phyloP scores from a whole-genome alignment of 768 basidiomycete species.

The Neoboletus brunneissimus region DNA sequence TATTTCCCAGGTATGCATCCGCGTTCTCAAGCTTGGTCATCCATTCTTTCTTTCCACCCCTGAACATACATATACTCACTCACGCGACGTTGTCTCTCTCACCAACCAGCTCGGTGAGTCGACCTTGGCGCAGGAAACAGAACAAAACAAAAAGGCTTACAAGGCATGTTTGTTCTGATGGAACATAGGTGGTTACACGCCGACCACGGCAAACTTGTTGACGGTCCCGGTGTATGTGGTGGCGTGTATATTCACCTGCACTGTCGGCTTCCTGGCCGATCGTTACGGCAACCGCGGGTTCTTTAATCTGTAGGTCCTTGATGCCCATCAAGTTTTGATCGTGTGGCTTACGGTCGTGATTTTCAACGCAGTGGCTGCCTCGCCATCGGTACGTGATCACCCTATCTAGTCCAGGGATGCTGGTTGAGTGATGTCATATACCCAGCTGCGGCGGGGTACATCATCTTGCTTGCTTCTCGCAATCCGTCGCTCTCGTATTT shows the following conservation, averaged over 20 bases:
- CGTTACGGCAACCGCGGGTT: conserved; percentile 56
- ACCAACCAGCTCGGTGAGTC: conserved; percentile 39
- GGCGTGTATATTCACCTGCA: conserved; percentile 65
- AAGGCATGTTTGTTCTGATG: not conserved
- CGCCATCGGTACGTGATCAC: conserved; percentile 21
- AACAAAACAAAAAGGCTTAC: not conserved
- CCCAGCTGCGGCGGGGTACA: conserved; percentile 59
- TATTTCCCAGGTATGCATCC: conserved; percentile 56
- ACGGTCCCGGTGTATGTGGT: conserved; percentile 75
- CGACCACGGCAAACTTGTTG: conserved; percentile 70
- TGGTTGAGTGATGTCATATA: not conserved
- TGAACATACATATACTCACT: not conserved
- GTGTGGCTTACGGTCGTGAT: not conserved
- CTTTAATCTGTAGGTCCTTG: conserved; percentile 55
- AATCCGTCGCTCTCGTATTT: conserved; percentile 67
- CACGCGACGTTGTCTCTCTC: not conserved
- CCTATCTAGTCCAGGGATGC: not conserved
- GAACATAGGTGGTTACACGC: conserved; percentile 57
- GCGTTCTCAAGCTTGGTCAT: not conserved
- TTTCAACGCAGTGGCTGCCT: conserved; percentile 23
- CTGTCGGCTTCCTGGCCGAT: conserved; percentile 63
- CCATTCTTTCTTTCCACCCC: not conserved
- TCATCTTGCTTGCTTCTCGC: conserved; percentile 63
- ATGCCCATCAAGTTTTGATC: not conserved
- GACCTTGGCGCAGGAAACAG: not conserved